These are phyloP conservation scores for Microsporum ferrugineum DNA, from an alignment of 2,329 filamentous ascomycete species.

Conservation along the genomic window DNA sequence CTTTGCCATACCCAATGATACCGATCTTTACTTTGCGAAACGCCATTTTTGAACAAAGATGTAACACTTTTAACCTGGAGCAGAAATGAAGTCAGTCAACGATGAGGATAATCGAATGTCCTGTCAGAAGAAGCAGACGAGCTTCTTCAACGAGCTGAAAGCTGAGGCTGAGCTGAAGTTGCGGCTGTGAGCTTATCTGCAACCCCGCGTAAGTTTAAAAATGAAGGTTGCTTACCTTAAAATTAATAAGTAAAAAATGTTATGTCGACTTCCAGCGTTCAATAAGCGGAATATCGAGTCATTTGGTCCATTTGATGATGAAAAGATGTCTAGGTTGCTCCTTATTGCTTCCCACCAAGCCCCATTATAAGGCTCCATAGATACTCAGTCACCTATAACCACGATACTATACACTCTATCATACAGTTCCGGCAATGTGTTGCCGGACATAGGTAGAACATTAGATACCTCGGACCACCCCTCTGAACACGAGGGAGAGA, in stretches of 20 bases:
- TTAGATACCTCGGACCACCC: not conserved
- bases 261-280: not conserved
- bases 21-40: not conserved
- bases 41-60: not conserved
- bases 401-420: not conserved
- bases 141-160: not conserved
- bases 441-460: not conserved
- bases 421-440: not conserved
- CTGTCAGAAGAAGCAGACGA: not conserved
- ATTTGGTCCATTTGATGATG: not conserved
- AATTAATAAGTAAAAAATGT: not conserved
- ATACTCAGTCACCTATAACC: not conserved
- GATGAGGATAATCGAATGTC: not conserved
- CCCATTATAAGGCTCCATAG: not conserved
- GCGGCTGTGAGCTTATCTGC: not conserved
- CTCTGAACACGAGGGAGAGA: not conserved
- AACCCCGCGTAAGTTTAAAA: not conserved
- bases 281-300: not conserved
- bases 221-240: not conserved
- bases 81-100: not conserved
- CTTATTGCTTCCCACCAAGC: too few relatives aligned
- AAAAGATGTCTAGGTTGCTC: not conserved
- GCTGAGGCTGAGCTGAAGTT: not conserved
- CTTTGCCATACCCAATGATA: not conserved
- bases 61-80: not conserved